Base-by-base conservation (phyloP, 192 early-diverging fungal species). In the Geranomyces michiganensis region DNA sequence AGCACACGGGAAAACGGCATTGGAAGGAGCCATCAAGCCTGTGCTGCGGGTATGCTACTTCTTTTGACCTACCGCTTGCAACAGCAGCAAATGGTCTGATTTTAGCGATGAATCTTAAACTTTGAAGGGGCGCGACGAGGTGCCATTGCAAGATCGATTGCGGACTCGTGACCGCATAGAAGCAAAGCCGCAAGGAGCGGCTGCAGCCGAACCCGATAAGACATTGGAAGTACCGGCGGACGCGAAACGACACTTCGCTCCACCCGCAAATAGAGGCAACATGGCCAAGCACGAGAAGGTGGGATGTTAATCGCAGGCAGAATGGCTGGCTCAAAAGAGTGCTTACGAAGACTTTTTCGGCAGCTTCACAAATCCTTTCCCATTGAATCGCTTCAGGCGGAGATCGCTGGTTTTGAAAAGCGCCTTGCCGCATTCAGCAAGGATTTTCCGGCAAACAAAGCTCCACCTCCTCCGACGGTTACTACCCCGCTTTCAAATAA, bases 381-480 rank as follows among this genome's bases (percentile, higher is more conserved):
- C 10, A 31, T 68, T 26, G 51, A 49, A 43, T 43, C 27, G 1
- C n/a, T 80, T 29, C 19, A 58, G 30, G 33, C 51, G 44, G 71
- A 75, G 19, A 30, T 80, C 22, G 71, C 72, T 32, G 21, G 13
- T 5, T 80, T 80, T 60, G 78, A 80, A 44, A 67, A 72, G 61
- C 76, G 55, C 8, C 36, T 80, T 21, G 17, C 21, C 48, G 43
- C 58, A n/a, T 74, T 74, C 27, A 29, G n/a, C 13, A 22, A 59
- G 31, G 66, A 74, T 7, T 15, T 53, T 3, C 51, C 51, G 17
- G 51, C 51, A n/a, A n/a, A 53, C 51, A 53, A 53, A 53, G 24
- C 51, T 24, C n/a, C 51, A 8, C 51, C 51, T 24, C 51, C 51
- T 9, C 51, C 51, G 19, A 4, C 19, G 15, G n/a, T 24, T 15